Conservation (phyloP, 805 yeast genomes). For the Cyberlindnera subsufficiens region DNA sequence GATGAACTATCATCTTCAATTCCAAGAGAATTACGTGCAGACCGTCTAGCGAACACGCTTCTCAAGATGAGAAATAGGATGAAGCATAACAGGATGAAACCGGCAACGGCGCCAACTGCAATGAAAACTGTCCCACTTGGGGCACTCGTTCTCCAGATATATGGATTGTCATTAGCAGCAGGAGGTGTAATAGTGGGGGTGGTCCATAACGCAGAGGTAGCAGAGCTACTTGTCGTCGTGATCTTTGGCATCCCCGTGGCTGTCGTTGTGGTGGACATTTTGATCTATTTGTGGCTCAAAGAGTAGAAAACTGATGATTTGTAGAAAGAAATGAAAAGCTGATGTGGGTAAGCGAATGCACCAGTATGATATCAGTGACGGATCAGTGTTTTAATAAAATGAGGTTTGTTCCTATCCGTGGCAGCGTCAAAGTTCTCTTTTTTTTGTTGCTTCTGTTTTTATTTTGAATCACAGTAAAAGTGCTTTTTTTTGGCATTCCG, state of each 20-base stretch:
- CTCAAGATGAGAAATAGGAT: constrained; percentile 46
- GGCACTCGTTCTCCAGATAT: constrained; percentile 40
- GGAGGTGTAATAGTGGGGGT: constrained; percentile 44
- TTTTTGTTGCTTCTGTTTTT: too few relatives aligned
- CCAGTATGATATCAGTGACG: too few relatives aligned
- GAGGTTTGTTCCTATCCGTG: too few relatives aligned
- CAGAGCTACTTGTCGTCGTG: constrained; percentile 2
- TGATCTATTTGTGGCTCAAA: not conserved
- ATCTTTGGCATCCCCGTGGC: constrained; percentile 10
- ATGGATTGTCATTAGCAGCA: constrained; percentile 56
- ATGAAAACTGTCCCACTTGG: constrained; percentile 82
- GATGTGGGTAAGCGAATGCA: too few relatives aligned
- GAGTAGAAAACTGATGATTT: too few relatives aligned
- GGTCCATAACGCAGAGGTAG: constrained; percentile 17
- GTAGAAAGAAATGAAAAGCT: too few relatives aligned
- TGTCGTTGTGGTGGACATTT: not conserved
- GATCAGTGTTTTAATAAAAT: too few relatives aligned
- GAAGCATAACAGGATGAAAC: constrained; percentile 48
- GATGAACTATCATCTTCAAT: constrained; percentile 14
- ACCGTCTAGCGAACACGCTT: constrained; percentile 42
- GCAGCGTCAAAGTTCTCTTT: too few relatives aligned
- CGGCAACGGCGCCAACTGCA: constrained; percentile 67
- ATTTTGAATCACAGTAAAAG: too few relatives aligned
- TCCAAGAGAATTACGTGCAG: constrained; percentile 41
- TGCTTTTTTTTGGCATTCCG: too few relatives aligned